phyloP scores from a whole-genome alignment of 73 alveolate species.

The Diophrys sp. region DNA sequence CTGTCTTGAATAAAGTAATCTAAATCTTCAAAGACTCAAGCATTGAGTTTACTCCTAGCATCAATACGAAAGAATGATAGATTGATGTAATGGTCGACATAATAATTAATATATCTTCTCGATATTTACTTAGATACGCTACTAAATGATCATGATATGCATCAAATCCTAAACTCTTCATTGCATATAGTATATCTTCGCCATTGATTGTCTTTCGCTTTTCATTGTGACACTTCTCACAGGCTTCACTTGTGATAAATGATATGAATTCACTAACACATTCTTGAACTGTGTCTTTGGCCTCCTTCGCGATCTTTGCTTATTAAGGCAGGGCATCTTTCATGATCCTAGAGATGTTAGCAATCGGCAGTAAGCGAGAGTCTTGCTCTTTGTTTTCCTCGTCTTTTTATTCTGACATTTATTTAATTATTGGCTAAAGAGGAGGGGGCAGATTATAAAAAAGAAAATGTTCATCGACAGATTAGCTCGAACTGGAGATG shows the following conservation, averaged over 20 bases:
- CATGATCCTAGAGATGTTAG: slow-evolving; percentile 95
- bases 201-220: slow-evolving; percentile 97
- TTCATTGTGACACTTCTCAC: slow-evolving; percentile 93
- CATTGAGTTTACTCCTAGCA: too few relatives aligned
- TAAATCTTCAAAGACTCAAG: too few relatives aligned
- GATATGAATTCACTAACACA: slow-evolving; percentile 94
- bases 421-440: too few relatives aligned
- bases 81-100: too few relatives aligned
- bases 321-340: slow-evolving; percentile 86
- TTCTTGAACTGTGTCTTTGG: slow-evolving; percentile 97
- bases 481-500: too few relatives aligned
- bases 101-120: too few relatives aligned
- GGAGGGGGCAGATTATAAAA: too few relatives aligned
- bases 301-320: slow-evolving; percentile 95
- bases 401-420: slow-evolving; percentile 3
- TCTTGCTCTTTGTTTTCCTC: slow-evolving; percentile 77
- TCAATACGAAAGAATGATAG: too few relatives aligned
- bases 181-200: slow-evolving; percentile 91
- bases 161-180: slow-evolving; percentile 93
- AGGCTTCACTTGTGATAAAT: slow-evolving; percentile 83
- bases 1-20: too few relatives aligned
- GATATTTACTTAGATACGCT: slow-evolving; percentile 3
- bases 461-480: too few relatives aligned
- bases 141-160: slow-evolving; percentile 47
- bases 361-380: slow-evolving; percentile 89